These are phyloP conservation scores for Ophiostoma tasmaniense DNA, from an alignment of 2,329 filamentous ascomycete species.

Conservation along the genomic window DNA sequence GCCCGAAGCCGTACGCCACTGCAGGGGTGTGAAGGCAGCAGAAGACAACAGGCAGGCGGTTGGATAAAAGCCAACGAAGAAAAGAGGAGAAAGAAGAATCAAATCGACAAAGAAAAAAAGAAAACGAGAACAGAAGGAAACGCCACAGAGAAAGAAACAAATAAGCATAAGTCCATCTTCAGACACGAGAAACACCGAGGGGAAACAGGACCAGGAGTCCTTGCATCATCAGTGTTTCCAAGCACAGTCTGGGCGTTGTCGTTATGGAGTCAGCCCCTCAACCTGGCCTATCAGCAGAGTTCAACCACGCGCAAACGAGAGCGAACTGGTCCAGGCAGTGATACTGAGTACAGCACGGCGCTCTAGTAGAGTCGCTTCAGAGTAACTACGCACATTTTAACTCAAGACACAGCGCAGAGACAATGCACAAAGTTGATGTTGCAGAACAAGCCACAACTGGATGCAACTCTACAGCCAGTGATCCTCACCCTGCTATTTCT, in stretches of 20 bases:
- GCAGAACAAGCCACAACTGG: conserved; percentile 1
- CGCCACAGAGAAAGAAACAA: background rate
- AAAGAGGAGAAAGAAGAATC: background rate
- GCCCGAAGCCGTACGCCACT: background rate
- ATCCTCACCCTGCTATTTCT: background rate
- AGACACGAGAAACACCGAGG: background rate
- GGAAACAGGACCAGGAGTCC: conserved; percentile 3
- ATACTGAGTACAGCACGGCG: background rate
- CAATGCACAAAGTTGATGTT: background rate
- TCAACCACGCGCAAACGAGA: background rate
- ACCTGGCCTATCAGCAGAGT: background rate
- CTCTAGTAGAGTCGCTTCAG: background rate
- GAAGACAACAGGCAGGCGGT: background rate
- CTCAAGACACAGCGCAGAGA: background rate
- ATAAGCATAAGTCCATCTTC: background rate
- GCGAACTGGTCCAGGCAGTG: too few species aligned
- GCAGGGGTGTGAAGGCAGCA: background rate
- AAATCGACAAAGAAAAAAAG: background rate
- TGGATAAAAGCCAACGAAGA: background rate
- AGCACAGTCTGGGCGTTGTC: background rate
- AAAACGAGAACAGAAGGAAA: background rate
- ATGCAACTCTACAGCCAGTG: background rate
- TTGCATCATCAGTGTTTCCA: background rate
- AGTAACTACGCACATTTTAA: too few species aligned
- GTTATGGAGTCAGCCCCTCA: background rate